These are phyloP conservation scores for Coccomyxa sp. DNA, from an alignment of 139 green algal species.

Conservation along the genomic window DNA sequence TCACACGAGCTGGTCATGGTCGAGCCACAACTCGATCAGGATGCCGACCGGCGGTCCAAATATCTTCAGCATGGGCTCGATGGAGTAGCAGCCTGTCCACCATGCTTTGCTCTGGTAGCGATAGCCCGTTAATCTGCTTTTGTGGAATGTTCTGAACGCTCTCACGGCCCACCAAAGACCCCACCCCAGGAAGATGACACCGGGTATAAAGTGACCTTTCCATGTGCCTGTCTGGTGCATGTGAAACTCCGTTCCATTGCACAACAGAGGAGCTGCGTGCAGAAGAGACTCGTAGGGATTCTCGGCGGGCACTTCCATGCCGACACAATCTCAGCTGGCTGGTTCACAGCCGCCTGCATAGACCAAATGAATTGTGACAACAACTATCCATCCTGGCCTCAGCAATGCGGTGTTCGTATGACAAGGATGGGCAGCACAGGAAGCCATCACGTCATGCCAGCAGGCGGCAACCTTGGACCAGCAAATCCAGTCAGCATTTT, in stretches of 20 bases:
- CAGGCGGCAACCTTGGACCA: no score
- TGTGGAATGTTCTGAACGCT: neutral
- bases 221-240: conserved; percentile 1
- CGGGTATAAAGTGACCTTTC: conserved; percentile 10
- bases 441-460: no score
- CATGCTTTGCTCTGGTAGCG: neutral
- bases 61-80: conserved; percentile 5
- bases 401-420: no score
- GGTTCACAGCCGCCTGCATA: no score
- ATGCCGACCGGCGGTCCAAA: neutral
- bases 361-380: no score
- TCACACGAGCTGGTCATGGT: conserved; percentile 6
- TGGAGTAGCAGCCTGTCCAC: neutral
- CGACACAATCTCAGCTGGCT: no score
- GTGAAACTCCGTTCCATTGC: neutral
- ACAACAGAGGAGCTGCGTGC: neutral
- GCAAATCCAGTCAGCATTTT: no score
- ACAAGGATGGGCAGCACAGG: no score
- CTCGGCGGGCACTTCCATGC: no score
- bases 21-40: conserved; percentile 7
- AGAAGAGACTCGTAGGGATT: no score
- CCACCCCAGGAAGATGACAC: conserved; percentile 14
- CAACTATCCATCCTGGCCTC: no score
- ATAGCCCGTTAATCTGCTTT: neutral
- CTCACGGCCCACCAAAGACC: conserved; percentile 14